phyloP scores from a whole-genome alignment of 495 filamentous ascomycete species.

The Pyrenula massariospora region DNA sequence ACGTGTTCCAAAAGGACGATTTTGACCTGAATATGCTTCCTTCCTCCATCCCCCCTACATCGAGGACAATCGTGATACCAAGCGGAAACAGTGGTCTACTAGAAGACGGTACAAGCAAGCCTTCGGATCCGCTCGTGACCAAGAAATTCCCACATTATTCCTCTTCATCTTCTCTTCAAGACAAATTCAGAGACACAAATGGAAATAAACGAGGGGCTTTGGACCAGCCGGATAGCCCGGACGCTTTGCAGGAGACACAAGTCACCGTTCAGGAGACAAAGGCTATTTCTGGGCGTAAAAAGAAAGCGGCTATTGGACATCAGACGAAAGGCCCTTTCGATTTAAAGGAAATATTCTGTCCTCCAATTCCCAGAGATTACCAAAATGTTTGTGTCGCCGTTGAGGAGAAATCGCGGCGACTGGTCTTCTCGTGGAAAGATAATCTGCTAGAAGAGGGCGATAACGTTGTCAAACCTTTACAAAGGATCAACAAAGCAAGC shows the following conservation, averaged over 20 bases:
- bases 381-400: neutral
- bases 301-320: neutral
- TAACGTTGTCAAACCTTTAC: neutral
- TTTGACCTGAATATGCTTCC: neutral
- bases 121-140: neutral
- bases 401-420: neutral
- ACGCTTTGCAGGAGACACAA: neutral
- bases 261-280: no score
- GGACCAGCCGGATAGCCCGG: neutral
- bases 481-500: neutral
- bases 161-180: neutral
- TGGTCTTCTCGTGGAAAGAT: neutral
- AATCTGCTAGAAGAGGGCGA: neutral
- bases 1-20: neutral
- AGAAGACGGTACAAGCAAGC: neutral
- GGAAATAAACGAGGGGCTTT: neutral
- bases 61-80: neutral
- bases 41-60: neutral
- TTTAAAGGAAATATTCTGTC: neutral
- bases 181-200: neutral
- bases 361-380: neutral
- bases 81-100: neutral
- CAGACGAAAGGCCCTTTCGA: neutral
- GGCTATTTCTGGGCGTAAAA: neutral
- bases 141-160: neutral